Base-by-base conservation (phyloP, 2,329 filamentous ascomycete genomes). In the Pseudocercospora eumusae region DNA sequence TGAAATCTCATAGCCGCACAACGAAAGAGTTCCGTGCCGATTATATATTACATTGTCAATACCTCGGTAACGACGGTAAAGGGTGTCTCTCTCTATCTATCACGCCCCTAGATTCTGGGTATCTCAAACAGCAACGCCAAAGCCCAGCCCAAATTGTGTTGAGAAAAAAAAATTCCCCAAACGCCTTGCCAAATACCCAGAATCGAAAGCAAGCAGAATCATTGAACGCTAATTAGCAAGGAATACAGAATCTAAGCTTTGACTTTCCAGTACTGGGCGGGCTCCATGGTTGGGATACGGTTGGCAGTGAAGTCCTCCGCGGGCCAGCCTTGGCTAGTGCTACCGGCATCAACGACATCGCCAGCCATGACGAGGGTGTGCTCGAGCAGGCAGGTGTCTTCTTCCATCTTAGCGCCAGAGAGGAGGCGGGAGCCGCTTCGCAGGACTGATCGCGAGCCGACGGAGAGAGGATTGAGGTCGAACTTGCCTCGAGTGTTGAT, bases 321-420 rank as follows among this genome's bases (percentile, higher is more conserved):
- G 1, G 83, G 83, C 83, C 83, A 85, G 0, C 84, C 83, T 69
- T 86, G 83, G 74, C 82, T 80, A 1, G 81, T 82, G 59, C 70
- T 73, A 0, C 77, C 78, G 58, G 79, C 77, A 54, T 82, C 82
- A 0, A 85, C 82, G 44, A 82, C 75, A 69, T 86, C 83, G 4
- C 83, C 84, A 1, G 80, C 80, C 78, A 86, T 82, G 45, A 86
- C 77, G 3, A 86, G 75, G 0, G 83, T 86, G 65, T 86, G 84
- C 73, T 86, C 83, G 36, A 86, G 69, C 36, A 86, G 71, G 65
- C 82, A 82, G 20, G 79, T 79, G 66, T 84, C 83, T 2, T 78
- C 73, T 59, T 78, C 79, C 83, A 85, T 85, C 20, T 69, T 76
- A 3, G 82, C 82, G 10, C 83, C 83, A 42, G 78, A 81, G 55